phyloP scores from a whole-genome alignment of 192 early-diverging fungal genomes.

The Pilaira anomala region DNA sequence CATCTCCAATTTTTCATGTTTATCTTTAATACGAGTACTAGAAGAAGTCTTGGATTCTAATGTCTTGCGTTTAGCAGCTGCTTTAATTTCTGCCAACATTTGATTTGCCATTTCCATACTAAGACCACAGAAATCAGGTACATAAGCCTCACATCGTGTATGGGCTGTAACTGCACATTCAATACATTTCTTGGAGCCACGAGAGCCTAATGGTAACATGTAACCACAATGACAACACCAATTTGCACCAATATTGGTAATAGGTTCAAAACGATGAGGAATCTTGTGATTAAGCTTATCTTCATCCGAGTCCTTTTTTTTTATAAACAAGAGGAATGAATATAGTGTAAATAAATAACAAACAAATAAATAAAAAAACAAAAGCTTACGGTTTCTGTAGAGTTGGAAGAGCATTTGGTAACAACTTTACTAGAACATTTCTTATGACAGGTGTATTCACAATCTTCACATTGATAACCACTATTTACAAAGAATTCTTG shows the following conservation, averaged over 20 bases:
- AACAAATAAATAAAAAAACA: neutral
- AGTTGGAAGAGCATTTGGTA: constrained; percentile 81
- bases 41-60: constrained; percentile 29
- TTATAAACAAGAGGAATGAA: too few relatives aligned
- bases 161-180: constrained; percentile 85
- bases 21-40: neutral
- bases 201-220: constrained; percentile 84
- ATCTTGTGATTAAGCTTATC: constrained; percentile 85
- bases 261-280: constrained; percentile 89
- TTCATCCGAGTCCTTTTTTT: constrained; percentile 57
- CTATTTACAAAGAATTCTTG: constrained; percentile 89
- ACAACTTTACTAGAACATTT: constrained; percentile 82
- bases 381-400: constrained; percentile 51
- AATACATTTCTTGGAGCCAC: constrained; percentile 49
- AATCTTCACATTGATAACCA: constrained; percentile 94
- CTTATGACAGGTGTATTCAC: constrained; percentile 91
- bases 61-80: constrained; percentile 32
- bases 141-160: constrained; percentile 71
- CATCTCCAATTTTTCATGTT: constrained; percentile 3
- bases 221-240: constrained; percentile 99
- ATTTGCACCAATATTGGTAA: constrained; percentile 75
- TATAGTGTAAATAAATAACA: neutral
- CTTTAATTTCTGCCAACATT: constrained; percentile 80
- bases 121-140: constrained; percentile 92
- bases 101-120: constrained; percentile 79